Evolutionary conservation across 192 early-diverging fungal species (phyloP), one percentile per base, ranked within the genome.

Genomic region (Pilobolus umbonatus): DNA sequence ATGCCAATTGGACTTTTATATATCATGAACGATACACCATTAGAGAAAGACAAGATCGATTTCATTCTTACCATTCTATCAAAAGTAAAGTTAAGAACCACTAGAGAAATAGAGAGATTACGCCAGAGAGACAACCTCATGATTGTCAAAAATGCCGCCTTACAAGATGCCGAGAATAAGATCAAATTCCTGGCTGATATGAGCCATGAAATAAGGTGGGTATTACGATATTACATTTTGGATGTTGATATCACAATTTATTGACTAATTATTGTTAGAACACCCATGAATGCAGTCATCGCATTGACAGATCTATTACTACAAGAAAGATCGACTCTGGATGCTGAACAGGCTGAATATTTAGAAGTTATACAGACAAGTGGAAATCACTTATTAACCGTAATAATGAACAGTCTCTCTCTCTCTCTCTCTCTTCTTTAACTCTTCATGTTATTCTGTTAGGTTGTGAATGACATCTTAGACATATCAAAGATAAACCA

Each of bases 271-370:
- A 49, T 25, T 48, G 12, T 30, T 62, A 76, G 77, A 53, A 80
- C 75, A n/a, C 78, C 78, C 5, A 80, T 80, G 78, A 76, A 76
- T 62, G 78, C 78, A 5, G 78, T 80, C 28, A 76, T 80, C 25
- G 78, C 75, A 4, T 58, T 80, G 30, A 80, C 78, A 0, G 75
- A 80, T 54, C 63, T 80, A 25, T 64, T 80, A 22, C 50, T 80
- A 26, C 64, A 62, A 48, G 78, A 80, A 54, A 71, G 72, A 22
- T 60, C 34, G 0, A 68, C 67, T 2, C 57, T 80, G n/a, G 69
- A 70, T 24, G 71, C 69, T 5, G 78, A 80, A 50, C 78, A 80
- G 40, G 66, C 64, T 12, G 66, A 73, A 24, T 73, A 75, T 43
- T 60, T 80, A 29, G 78, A 80, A 62, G 78, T 80, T 15, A 80